Evolutionary conservation across 179 eudicot genomes (phyloP).

Genomic region (Actinidia arguta): DNA sequence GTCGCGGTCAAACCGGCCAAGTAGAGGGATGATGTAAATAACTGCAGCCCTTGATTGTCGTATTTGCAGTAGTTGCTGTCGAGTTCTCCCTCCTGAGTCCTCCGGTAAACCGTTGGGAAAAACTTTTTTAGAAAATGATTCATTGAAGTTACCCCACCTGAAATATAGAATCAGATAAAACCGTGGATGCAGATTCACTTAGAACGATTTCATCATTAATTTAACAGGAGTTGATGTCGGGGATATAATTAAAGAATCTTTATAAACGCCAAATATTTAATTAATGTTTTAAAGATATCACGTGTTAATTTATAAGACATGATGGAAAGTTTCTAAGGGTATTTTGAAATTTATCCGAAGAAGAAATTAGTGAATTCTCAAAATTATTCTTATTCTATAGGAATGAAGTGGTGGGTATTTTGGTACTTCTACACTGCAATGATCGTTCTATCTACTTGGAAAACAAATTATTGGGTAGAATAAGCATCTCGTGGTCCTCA

Average conservation of each 20-base stretch:
- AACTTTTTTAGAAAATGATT: conserved; percentile 66
- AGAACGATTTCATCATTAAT: too few relatives aligned
- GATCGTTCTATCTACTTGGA: background rate
- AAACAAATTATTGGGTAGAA: background rate
- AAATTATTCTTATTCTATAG: background rate
- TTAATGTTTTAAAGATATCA: too few relatives aligned
- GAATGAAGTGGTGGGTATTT: background rate
- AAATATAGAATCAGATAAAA: background rate
- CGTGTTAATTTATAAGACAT: too few relatives aligned
- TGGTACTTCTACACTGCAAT: background rate
- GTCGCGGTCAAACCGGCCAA: conserved; percentile 81
- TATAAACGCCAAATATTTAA: too few relatives aligned
- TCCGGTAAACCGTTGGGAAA: conserved; percentile 68
- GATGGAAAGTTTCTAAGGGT: too few relatives aligned
- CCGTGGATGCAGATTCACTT: too few relatives aligned
- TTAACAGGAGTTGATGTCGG: too few relatives aligned
- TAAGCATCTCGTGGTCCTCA: background rate
- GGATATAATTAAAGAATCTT: too few relatives aligned
- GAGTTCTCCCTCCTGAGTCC: conserved; percentile 13
- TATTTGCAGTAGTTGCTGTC: conserved; percentile 85
- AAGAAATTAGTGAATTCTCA: background rate
- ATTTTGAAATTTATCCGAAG: too few relatives aligned
- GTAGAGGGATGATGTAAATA: conserved; percentile 86
- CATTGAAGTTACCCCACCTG: conserved; percentile 96
- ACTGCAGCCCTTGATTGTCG: conserved; percentile 80